Percentiles rank a stretch among this genome's conserved stretches.
Conservation (phyloP, 1,284 basidiomycete genomes). For the Apiotrichum sp. region DNA sequence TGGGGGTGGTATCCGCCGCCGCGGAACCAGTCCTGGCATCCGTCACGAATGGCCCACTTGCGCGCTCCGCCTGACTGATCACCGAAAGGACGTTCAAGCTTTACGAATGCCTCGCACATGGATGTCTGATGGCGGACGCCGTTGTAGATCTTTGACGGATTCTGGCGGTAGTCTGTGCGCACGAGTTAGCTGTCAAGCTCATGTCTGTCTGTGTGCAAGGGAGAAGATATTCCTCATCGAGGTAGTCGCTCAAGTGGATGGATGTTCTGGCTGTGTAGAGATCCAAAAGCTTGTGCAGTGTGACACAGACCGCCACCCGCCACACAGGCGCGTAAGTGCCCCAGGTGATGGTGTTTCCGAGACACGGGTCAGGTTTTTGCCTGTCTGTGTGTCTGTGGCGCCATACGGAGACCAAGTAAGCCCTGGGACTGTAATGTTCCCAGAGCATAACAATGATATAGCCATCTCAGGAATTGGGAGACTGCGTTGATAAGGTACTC, state of each 20-base stretch:
- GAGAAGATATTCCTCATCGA: too few relatives aligned
- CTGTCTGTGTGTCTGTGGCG: background rate
- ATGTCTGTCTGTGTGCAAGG: too few relatives aligned
- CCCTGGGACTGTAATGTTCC: too few relatives aligned
- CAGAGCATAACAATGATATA: too few relatives aligned
- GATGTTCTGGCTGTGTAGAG: background rate
- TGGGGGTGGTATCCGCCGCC: slow-evolving; percentile 37
- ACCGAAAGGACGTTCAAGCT: slow-evolving; percentile 44
- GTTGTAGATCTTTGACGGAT: slow-evolving; percentile 47
- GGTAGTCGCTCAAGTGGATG: background rate
- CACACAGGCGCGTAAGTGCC: too few relatives aligned
- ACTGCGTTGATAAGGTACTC: slow-evolving; percentile 18
- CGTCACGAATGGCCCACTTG: slow-evolving; percentile 46
- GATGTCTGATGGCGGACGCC: slow-evolving; percentile 48
- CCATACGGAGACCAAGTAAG: too few relatives aligned
- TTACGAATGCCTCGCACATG: slow-evolving; percentile 46
- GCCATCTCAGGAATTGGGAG: too few relatives aligned
- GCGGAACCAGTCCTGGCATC: slow-evolving; percentile 42
- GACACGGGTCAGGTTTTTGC: background rate
- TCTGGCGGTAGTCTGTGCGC: slow-evolving; percentile 41
- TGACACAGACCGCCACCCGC: background rate
- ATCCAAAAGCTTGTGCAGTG: background rate
- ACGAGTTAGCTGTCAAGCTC: background rate
- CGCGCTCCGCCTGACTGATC: slow-evolving; percentile 45
- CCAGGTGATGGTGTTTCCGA: too few relatives aligned